Evolutionary conservation across 805 yeast genomes (phyloP), one percentile per base, ranked within the genome.

Genomic region (Diddensiella santjacobensis): DNA sequence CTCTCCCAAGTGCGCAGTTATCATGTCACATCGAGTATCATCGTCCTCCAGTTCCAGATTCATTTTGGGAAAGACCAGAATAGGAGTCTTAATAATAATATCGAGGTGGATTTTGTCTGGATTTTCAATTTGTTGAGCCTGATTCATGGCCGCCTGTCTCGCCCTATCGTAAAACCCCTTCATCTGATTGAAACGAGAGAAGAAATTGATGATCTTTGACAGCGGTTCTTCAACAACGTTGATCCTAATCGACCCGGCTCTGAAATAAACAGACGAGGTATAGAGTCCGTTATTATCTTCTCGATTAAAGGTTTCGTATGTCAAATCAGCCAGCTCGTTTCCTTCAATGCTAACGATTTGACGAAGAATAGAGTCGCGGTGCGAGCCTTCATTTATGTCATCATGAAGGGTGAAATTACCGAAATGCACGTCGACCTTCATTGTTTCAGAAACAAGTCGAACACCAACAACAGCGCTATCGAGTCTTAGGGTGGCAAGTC

Each of bases 121-220:
- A 44, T 68, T 76, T 13, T 70, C 72, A 22, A 59, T 56, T 53
- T 80, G 81, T 39, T 71, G 79, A 0, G 93, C 93, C 63, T 87
- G 95, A 56, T 84, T 79, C 56, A 88, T 77, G 0, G 98, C 96
- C 8, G 89, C 87, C 58, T 84, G 87, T 49, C 98, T 77, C 0
- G 98, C 95, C 18, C 77, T 71, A 59, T 93, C 99, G 64, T 86
- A 95, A n/a, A 90, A 73, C 3, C 78, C 79, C 65, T 93, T 93
- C 96, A 91, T 87, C 56, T 77, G 77, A 50, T 80, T 83, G 59
- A 95, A 86, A 56, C 84, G 84, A 54, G 79, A 79, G 58, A 88
- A 69, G 58, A 80, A 91, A 8, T 75, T 71, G 24, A 84, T 59
- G 8, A 95, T 75, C 54, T 82, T 77, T 29, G 81, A 74, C 49